Conservation (phyloP, 768 basidiomycete species). For the Filobasidium wieringae region DNA sequence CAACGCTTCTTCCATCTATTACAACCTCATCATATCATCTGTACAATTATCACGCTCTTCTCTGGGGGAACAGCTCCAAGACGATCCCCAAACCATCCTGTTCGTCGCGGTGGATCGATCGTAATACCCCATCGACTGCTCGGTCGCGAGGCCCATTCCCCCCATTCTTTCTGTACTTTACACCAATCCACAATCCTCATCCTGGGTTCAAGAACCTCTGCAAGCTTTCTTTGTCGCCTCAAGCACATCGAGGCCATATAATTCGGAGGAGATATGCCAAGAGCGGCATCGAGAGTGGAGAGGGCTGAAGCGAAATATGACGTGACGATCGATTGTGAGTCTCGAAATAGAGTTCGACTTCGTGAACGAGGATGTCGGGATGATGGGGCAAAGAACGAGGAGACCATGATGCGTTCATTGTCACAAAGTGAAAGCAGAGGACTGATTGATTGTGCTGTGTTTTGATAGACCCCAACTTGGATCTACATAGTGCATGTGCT, state of each 20-base stretch:
- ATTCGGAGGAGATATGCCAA: neutral
- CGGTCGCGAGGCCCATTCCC: no score
- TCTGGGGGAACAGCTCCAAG: no score
- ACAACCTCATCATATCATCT: neutral
- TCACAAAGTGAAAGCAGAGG: neutral
- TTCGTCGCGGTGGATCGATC: neutral
- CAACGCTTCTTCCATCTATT: neutral
- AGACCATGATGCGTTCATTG: neutral
- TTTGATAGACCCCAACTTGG: slow-evolving; percentile 39
- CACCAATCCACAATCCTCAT: neutral
- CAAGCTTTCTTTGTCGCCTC: neutral
- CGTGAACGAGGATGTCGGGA: neutral
- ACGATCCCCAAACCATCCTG: no score
- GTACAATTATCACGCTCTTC: neutral
- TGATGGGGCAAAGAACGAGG: neutral
- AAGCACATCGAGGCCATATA: neutral
- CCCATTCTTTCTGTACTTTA: neutral
- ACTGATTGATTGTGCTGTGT: neutral
- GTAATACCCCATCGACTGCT: neutral
- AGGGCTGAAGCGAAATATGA: slow-evolving; percentile 34
- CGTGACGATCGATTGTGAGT: slow-evolving; percentile 36
- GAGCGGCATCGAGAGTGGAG: slow-evolving; percentile 13
- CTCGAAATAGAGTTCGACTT: neutral
- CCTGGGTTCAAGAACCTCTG: neutral
- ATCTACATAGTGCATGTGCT: slow-evolving; percentile 44